Base-by-base conservation (phyloP, 768 basidiomycete genomes). In the Kwoniella mangroviensis region DNA sequence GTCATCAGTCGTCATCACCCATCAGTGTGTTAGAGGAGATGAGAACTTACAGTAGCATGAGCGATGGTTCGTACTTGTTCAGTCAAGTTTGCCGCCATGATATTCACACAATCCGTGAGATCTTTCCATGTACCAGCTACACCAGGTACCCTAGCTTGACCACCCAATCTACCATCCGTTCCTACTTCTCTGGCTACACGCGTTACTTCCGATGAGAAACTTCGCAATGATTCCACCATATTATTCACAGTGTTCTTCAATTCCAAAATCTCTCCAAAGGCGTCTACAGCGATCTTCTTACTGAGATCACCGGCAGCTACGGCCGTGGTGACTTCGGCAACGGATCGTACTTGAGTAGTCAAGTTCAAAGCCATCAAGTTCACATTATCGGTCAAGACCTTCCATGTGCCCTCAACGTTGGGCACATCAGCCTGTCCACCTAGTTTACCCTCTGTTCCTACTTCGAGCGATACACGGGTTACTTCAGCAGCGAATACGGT, bases 61-160 rank as follows among this genome's bases (percentile, higher is more conserved):
- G 94, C 93, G 76, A 98, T 96, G 0, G 91, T 93, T 74, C 93
- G 90, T 22, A 80, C 79, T 73, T 81, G 79, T 60, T 79, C 83
- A 7, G 94, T 98, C 84, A 97, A 86, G 77, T 97, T 97, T 52
- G 89, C 89, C 52, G 94, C 94, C 94, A 96, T 96, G 77, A 93
- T 89, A 80, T 96, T 97, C 75, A 97, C 80, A 58, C 78, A 80
- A 67, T 83, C 79, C 43, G 80, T 76, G 21, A 81, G 65, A 64
- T 81, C 79, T 58, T 82, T 81, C 81, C 82, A 81, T 7, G 79
- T 79, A 28, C 81, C 81, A 43, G 80, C 80, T 41, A 82, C 81
- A n/a, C 78, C 78, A 24, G 80, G 80, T 15, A 82, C 81, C 53
- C 72, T 43, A 49, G 81, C 81, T 68, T 81, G 80, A 67, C 77